Base-by-base conservation (phyloP, 2,329 filamentous ascomycete species). In the Trichoderma sp. region DNA sequence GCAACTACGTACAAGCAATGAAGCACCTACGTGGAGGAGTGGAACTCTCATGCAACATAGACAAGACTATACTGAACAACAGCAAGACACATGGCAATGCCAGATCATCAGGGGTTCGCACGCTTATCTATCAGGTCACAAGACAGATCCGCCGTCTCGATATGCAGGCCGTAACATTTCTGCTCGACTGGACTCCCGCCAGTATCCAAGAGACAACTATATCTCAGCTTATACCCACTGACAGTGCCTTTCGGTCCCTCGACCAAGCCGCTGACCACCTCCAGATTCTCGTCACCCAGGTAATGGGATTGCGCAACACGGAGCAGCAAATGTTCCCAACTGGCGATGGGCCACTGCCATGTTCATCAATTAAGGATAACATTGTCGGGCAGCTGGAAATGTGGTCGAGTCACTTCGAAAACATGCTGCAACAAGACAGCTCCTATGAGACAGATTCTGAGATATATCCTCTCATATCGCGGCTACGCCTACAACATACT, bases 101-200 rank as follows among this genome's bases (percentile, higher is more conserved):
- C 39, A 48, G 48, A 25, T 1, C 39, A 5, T 48, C 39, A 10
- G 27, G 3, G 0, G 27, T 17, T 60, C 39, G 5, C 6, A 17
- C n/a, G 4, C 57, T 60, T 5, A 60, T 60, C n/a, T n/a, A n/a
- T n/a, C 57, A 60, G 42, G 37, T 60, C 12, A 48, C 39, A 32
- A 60, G 39, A 25, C 57, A 60, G 57, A 60, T 60, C 27, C 39
- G 57, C 19, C 57, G 57, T 17, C 57, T 60, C 19, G 57, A 60
- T 19, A 34, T 48, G 27, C 57, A 60, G 27, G 57, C 57, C 2
- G 57, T 32, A 25, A 48, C 37, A 4, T 60, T 60, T 48, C n/a
- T 60, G 10, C 5, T 48, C 19, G 57, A 60, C 42, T 60, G 57
- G 57, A 60, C 27, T 48, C 57, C 57, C n/a, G 19, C n/a, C 1